phyloP scores from a whole-genome alignment of 179 eudicot species.

The Gypsophila paniculata region DNA sequence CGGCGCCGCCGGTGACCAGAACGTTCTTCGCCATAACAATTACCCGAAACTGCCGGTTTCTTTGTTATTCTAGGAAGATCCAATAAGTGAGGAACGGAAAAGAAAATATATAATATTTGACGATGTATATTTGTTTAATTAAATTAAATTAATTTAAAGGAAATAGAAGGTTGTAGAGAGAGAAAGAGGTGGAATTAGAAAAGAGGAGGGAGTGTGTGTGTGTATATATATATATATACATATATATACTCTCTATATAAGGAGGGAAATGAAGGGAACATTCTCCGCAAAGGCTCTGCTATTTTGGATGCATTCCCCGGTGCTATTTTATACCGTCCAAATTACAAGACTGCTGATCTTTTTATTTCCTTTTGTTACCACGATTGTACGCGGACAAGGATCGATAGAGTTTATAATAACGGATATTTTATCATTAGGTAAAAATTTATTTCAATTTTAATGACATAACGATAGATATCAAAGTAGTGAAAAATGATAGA shows the following conservation, averaged over 20 bases:
- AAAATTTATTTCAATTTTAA: too few relatives aligned
- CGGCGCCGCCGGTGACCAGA: conserved; percentile 93
- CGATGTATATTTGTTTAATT: neutral
- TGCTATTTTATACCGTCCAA: too few relatives aligned
- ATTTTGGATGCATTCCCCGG: conserved; percentile 21
- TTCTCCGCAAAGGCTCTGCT: conserved; percentile 29
- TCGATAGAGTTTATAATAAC: too few relatives aligned
- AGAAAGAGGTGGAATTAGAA: conserved; percentile 6
- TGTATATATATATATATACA: too few relatives aligned
- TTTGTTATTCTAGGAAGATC: conserved; percentile 18
- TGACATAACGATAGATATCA: too few relatives aligned
- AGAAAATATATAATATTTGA: too few relatives aligned
- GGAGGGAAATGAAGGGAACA: conserved; percentile 24
- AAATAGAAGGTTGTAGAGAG: neutral
- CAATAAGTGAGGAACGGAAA: conserved; percentile 5
- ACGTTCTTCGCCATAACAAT: conserved; percentile 42
- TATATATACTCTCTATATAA: too few relatives aligned
- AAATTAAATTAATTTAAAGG: neutral
- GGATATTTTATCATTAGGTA: too few relatives aligned
- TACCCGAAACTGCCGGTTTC: neutral
- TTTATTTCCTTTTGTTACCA: too few relatives aligned
- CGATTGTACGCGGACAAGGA: too few relatives aligned
- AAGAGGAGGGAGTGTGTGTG: neutral
- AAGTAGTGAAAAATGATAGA: too few relatives aligned
- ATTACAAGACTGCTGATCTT: too few relatives aligned